These are phyloP conservation scores for Metarhizium sp. DNA, from an alignment of 2,329 filamentous ascomycete species.

Conservation along the genomic window DNA sequence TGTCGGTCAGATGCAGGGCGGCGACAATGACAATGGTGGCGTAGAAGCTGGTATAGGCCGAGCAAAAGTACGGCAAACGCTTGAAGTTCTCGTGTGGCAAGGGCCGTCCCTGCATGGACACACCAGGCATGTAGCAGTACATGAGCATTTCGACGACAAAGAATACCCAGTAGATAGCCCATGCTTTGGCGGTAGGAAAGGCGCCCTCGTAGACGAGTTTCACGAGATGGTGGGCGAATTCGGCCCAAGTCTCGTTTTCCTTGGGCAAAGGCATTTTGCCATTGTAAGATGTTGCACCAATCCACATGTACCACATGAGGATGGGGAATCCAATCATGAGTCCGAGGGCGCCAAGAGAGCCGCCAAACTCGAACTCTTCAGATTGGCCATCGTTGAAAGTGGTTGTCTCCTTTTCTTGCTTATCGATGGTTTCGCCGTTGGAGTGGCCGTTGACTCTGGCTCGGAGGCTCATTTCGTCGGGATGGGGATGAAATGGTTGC, in stretches of 20 bases:
- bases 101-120: slow-evolving; percentile 79
- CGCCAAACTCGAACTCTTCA: slow-evolving; percentile 72
- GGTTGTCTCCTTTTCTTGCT: background rate
- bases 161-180: slow-evolving; percentile 89
- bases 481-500: no score
- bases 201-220: slow-evolving; percentile 71
- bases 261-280: slow-evolving; percentile 64
- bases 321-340: slow-evolving; percentile 88
- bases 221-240: slow-evolving; percentile 63
- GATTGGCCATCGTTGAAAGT: slow-evolving; percentile 21
- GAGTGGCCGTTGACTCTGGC: background rate
- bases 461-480: background rate
- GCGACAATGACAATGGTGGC: slow-evolving; percentile 62
- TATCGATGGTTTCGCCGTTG: background rate
- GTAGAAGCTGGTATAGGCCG: slow-evolving; percentile 78
- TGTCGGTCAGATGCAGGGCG: slow-evolving; percentile 64
- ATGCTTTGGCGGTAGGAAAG: slow-evolving; percentile 71
- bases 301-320: slow-evolving; percentile 99
- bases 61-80: slow-evolving; percentile 89
- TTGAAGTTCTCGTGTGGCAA: slow-evolving; percentile 71
- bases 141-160: slow-evolving; percentile 72
- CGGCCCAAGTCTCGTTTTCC: slow-evolving; percentile 53
- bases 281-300: slow-evolving; percentile 84
- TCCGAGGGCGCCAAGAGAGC: slow-evolving; percentile 62
- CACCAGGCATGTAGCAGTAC: slow-evolving; percentile 77